Evolutionary conservation across 495 filamentous ascomycete species (phyloP), one percentile per base, ranked within the genome.

Genomic region (Bryoglossum gracile): DNA sequence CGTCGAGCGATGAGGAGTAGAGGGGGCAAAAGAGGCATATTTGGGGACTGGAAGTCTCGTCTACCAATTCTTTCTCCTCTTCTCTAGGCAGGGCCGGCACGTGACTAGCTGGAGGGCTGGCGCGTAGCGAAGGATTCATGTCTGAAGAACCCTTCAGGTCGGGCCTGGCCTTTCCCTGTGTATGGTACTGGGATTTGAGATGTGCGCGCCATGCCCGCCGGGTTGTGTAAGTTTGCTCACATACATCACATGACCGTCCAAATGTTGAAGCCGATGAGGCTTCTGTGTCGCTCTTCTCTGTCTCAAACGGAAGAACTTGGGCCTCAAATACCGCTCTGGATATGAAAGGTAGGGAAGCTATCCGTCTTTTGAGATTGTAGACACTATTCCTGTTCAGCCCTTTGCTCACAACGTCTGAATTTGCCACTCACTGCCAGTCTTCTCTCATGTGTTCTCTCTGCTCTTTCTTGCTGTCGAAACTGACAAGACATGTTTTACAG

Each of bases 1-100:
- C 11, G 34, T 62, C 32, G 26, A 67, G 53, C 6, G 55, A 48
- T 3, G 32, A 9, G 10, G 48, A 58, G 23, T 46, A 14, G 14
- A 55, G n/a, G 39, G 51, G 52, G 54, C 59, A 62, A 16, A 62
- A 63, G 36, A 60, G 56, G 36, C 64, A 66, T 33, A 55, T 54
- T 40, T 33, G 42, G 4, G 49, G 53, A 33, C 46, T 48, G 38
- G 53, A 58, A 24, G 3, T 11, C 9, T 44, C 43, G 3, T 42
- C 45, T 5, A n/a, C n/a, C n/a, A n/a, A n/a, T n/a, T n/a, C n/a
- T n/a, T n/a, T n/a, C n/a, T n/a, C n/a, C n/a, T 53, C 51, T 19
- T 54, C 14, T 28, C n/a, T 14, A 11, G 24, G 19, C 25, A 30
- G 44, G 11, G 6, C 30, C 10, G 35, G 18, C 39, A 37, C 24